Percentiles rank a stretch among this genome's conserved stretches.
These are phyloP conservation scores for Millerozyma miso DNA, from an alignment of 805 yeast genomes.

Conservation along the genomic window DNA sequence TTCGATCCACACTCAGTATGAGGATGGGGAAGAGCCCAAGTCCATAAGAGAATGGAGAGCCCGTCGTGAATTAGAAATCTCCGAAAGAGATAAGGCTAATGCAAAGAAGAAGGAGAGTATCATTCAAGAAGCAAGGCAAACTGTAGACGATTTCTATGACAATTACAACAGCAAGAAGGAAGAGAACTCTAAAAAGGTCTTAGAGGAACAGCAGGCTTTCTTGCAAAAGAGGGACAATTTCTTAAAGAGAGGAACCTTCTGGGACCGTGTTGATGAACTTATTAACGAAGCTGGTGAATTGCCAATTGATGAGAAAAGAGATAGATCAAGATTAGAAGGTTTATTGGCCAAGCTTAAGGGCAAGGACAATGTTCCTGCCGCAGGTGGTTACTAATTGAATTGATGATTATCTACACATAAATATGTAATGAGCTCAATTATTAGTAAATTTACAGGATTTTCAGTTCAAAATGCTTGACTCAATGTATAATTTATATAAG, in stretches of 20 bases:
- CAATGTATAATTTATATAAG: background rate
- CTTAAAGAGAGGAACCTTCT: constrained; percentile 46
- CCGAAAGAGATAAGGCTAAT: constrained; percentile 72
- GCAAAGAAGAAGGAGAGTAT: constrained; percentile 60
- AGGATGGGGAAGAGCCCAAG: constrained; percentile 45
- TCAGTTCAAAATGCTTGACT: background rate
- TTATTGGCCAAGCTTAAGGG: constrained; percentile 63
- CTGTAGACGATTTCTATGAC: constrained; percentile 89
- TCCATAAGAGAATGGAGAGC: constrained; percentile 68
- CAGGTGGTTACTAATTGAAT: constrained; percentile 51
- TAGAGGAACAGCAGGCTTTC: constrained; percentile 66
- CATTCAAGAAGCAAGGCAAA: constrained; percentile 70
- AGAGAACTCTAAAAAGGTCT: constrained; percentile 56
- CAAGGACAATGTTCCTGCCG: constrained; percentile 72
- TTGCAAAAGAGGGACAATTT: constrained; percentile 68
- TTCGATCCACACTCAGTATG: constrained; percentile 13
- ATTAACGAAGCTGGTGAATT: constrained; percentile 42
- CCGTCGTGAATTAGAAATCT: constrained; percentile 73
- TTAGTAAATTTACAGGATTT: background rate
- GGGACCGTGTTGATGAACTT: constrained; percentile 58
- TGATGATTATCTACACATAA: background rate
- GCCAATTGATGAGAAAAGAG: constrained; percentile 47
- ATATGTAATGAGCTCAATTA: background rate
- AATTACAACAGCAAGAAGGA: constrained; percentile 84
- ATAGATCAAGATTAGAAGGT: constrained; percentile 67